Evolutionary conservation across 768 basidiomycete species (phyloP), one percentile per base, ranked within the genome.

Genomic region (Dentipellis fragilis): DNA sequence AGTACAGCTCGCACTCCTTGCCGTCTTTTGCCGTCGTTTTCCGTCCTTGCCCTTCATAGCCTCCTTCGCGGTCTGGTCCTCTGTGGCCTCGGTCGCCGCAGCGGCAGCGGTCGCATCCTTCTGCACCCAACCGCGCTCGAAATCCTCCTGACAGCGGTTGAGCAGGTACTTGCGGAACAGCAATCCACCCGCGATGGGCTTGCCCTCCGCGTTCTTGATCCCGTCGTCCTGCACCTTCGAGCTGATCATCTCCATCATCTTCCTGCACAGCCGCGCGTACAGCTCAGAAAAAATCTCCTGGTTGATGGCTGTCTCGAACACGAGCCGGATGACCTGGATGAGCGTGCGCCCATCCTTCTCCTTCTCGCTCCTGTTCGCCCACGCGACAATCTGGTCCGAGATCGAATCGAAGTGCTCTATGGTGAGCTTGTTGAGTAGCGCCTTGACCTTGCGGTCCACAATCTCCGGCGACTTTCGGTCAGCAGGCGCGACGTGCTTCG

Each of bases 101-200:
- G 38, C 38, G 9, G 38, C 38, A 8, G 9, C 38, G 14, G 38
- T 14, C 9, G 14, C 38, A 39, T 39, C 38, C n/a, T n/a, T n/a
- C n/a, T n/a, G n/a, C n/a, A n/a, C n/a, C n/a, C n/a, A 97, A 7
- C 93, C 93, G 58, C 85, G 83, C 75, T 97, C 95, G 69, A 97
- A 97, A 17, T 47, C 46, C 46, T 47, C 46, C 46, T 47, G 46
- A 22, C 46, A 47, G 9, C 46, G 46, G 19, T 95, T 95, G 54
- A 98, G 79, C 19, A 98, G 80, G 72, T 97, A 97, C 73, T 96
- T 95, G 59, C 94, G 79, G 87, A 98, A 99, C 46, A 97, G 80
- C 57, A 89, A 84, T 49, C 95, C 94, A 62, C 95, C 95, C 47
- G 88, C 78, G 57, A 94, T 87, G 17, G 89, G 89, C 66, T 87